Evolutionary conservation across 768 basidiomycete species (phyloP), one percentile per base, ranked within the genome.

Genomic region (Kwoniella europaea): DNA sequence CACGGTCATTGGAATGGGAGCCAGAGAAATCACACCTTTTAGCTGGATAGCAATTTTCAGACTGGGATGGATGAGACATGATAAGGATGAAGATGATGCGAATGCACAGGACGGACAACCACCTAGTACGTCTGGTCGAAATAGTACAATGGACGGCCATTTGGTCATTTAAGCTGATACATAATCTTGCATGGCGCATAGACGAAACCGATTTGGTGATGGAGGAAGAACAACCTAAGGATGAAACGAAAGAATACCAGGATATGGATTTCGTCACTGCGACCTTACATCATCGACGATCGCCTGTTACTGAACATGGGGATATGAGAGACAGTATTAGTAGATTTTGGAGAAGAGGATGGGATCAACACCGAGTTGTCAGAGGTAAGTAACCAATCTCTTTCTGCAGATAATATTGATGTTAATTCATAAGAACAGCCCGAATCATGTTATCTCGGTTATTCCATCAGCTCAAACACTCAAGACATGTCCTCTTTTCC

Each of bases 401-500:
- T 50, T 16, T 10, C 13, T 15, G 7, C 2, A 16, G 7, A 15
- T 13, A 50, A 35, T 4, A 1, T 4, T 7, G 15, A 24, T 42
- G 3, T 46, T 65, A 20, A 57, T 10, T 16, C 24, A 15, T 13
- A 20, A 27, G 22, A 7, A 20, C 69, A 82, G 79, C 42, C 2
- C 69, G 80, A n/a, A 67, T 82, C 20, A 58, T 46, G 57, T 22
- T 80, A 5, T 82, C 82, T 4, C 71, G 70, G 10, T 59, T 66
- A 13, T 22, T 79, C 0, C 76, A 76, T n/a, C 52, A 22, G 10
- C 20, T 74, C 24, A 73, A 73, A 52, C 81, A 80, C 43, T 82
- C 81, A 10, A 69, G 73, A 59, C 81, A 83, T 61, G 74, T 75
- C 9, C 65, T 72, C 18, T 82, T 80, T 53, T 74, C 77, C 12